A percentile compares a stretch with the other conserved stretches of the same genome.
These are phyloP conservation scores for Lachancea fermentati DNA, from an alignment of 805 yeast genomes.

Conservation along the genomic window DNA sequence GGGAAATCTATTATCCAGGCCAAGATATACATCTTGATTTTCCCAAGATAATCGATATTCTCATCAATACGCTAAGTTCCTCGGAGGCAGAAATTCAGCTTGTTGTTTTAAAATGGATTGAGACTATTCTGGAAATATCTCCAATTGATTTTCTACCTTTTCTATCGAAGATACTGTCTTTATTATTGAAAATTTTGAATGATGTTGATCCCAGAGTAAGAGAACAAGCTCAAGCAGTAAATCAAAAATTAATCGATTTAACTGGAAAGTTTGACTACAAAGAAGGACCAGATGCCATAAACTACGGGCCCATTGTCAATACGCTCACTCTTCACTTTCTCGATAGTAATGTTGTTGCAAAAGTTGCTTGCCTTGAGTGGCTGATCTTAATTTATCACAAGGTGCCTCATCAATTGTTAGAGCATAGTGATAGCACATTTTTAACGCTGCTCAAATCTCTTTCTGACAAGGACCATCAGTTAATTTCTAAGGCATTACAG, in stretches of 20 bases:
- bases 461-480: slow-evolving; percentile 41
- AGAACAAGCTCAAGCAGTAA: slow-evolving; percentile 51
- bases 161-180: slow-evolving; percentile 68
- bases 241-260: slow-evolving; percentile 48
- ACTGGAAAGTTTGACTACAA: slow-evolving; percentile 28
- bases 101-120: slow-evolving; percentile 79
- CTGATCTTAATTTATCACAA: slow-evolving; percentile 70
- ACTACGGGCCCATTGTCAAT: slow-evolving; percentile 54
- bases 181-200: slow-evolving; percentile 58
- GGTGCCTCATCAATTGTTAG: slow-evolving; percentile 52
- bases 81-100: slow-evolving; percentile 71
- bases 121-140: slow-evolving; percentile 58
- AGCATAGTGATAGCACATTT: slow-evolving; percentile 58
- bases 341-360: slow-evolving; percentile 72
- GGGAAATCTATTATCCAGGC: slow-evolving; percentile 59
- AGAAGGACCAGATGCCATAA: slow-evolving; percentile 21
- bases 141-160: slow-evolving; percentile 70
- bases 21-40: slow-evolving; percentile 81
- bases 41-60: slow-evolving; percentile 70
- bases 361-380: slow-evolving; percentile 88
- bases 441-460: slow-evolving; percentile 71
- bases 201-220: slow-evolving; percentile 45
- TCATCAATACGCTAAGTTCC: slow-evolving; percentile 74
- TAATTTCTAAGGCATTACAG: slow-evolving; percentile 29
- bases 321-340: slow-evolving; percentile 67